phyloP scores from a whole-genome alignment of 495 filamentous ascomycete genomes.

The Barbatosphaeria neglecta region DNA sequence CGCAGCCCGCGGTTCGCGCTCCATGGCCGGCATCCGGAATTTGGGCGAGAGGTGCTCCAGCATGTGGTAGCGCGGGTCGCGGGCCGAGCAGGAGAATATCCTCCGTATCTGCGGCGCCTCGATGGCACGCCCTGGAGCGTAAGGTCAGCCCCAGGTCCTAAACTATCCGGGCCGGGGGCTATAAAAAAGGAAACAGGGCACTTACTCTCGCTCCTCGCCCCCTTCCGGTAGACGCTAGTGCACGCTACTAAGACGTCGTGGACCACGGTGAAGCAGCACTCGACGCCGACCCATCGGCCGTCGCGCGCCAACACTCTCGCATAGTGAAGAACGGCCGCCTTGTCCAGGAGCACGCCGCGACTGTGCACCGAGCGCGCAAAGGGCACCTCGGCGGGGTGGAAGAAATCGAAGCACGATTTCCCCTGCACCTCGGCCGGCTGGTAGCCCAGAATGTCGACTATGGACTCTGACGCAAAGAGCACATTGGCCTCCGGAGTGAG shows the following conservation, averaged over 20 bases:
- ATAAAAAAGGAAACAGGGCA: constrained; percentile 5
- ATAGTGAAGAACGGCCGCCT: constrained; percentile 76
- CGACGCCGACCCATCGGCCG: constrained; percentile 69
- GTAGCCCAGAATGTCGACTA: constrained; percentile 74
- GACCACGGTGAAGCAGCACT: constrained; percentile 83
- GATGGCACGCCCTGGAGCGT: constrained; percentile 53
- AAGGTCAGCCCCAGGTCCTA: constrained; percentile 1
- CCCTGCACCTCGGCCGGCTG: constrained; percentile 62
- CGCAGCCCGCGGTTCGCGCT: constrained; percentile 72
- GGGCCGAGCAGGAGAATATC: constrained; percentile 69
- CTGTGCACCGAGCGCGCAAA: constrained; percentile 63
- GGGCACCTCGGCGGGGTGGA: constrained; percentile 70
- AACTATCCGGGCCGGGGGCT: constrained; percentile 1
- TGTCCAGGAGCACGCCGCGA: constrained; percentile 65
- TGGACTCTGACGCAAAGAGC: constrained; percentile 73
- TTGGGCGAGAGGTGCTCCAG: constrained; percentile 73
- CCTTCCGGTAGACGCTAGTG: constrained; percentile 65
- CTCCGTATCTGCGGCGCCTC: constrained; percentile 69
- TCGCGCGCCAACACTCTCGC: constrained; percentile 56
- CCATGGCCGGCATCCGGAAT: constrained; percentile 54
- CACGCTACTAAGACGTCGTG: constrained; percentile 80
- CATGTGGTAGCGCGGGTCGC: constrained; percentile 87
- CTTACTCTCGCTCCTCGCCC: constrained; percentile 65
- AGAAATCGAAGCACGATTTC: constrained; percentile 75
- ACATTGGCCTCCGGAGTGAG: constrained; percentile 66